Evolutionary conservation across 2,329 filamentous ascomycete genomes (phyloP).

Genomic region (Trichoderma koningii): DNA sequence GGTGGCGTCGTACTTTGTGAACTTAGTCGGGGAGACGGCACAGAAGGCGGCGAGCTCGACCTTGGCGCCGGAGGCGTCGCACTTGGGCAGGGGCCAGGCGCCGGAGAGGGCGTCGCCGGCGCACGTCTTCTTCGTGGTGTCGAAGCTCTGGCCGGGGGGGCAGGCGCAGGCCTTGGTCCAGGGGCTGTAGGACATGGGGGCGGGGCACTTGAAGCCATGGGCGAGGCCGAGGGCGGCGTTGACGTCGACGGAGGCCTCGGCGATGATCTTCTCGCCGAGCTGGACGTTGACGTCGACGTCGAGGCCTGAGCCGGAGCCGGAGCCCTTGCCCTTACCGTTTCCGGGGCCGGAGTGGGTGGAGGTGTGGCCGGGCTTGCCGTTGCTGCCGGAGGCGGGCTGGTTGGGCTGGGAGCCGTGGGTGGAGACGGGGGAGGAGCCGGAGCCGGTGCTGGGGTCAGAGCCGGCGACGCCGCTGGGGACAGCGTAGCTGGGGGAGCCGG

Average conservation of each 20-base stretch:
- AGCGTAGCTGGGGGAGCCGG: too few species aligned
- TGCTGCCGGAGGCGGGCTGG: too few species aligned
- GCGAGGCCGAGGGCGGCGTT: slow-evolving; percentile 15
- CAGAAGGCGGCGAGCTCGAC: slow-evolving; percentile 40
- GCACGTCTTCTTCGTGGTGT: slow-evolving; percentile 37
- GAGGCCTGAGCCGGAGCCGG: too few species aligned
- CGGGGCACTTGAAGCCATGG: slow-evolving; percentile 39
- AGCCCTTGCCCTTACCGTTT: too few species aligned
- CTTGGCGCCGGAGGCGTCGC: slow-evolving; percentile 34
- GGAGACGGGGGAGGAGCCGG: too few species aligned
- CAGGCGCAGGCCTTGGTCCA: slow-evolving; percentile 49
- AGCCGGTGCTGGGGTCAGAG: background rate
- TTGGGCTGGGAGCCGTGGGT: too few species aligned
- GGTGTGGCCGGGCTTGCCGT: too few species aligned
- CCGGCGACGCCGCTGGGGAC: too few species aligned
- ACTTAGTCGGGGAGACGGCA: slow-evolving; percentile 41
- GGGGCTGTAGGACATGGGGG: slow-evolving; percentile 42
- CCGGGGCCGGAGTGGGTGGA: too few species aligned
- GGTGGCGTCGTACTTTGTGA: slow-evolving; percentile 39
- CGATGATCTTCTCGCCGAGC: slow-evolving; percentile 31
- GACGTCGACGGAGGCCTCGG: slow-evolving; percentile 2
- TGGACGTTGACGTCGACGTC: slow-evolving; percentile 7
- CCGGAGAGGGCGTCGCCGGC: slow-evolving; percentile 35
- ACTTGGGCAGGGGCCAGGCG: slow-evolving; percentile 40
- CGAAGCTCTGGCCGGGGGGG: slow-evolving; percentile 45